phyloP scores from a whole-genome alignment of 192 early-diverging fungal genomes.

The Helicostylum pulchrum region DNA sequence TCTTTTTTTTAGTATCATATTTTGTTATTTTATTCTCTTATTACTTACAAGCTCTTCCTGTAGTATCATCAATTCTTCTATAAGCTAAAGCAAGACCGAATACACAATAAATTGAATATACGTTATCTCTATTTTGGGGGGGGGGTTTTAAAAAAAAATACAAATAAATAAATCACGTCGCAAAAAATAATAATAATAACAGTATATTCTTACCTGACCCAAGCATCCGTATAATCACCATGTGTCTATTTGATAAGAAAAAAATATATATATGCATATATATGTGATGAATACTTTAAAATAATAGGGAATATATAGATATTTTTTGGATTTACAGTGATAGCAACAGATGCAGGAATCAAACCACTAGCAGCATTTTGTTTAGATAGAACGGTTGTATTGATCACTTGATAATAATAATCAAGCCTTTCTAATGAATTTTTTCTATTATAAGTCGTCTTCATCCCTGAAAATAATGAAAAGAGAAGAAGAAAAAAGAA shows the following conservation, averaged over 20 bases:
- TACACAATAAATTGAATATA: slow-evolving; percentile 82
- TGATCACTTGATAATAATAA: slow-evolving; percentile 71
- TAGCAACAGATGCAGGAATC: slow-evolving; percentile 83
- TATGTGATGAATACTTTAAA: background rate
- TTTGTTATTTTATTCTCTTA: background rate
- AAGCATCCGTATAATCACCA: slow-evolving; percentile 87
- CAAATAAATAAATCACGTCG: background rate
- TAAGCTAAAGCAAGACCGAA: slow-evolving; percentile 84
- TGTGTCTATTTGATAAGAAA: slow-evolving; percentile 47
- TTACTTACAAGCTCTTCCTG: slow-evolving; percentile 72
- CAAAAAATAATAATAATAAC: background rate
- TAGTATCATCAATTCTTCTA: slow-evolving; percentile 79
- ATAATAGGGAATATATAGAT: background rate
- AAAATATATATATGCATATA: background rate
- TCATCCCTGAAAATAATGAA: background rate
- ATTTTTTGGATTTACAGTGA: slow-evolving; percentile 58
- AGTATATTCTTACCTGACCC: slow-evolving; percentile 64
- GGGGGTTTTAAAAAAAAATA: background rate
- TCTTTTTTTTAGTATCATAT: background rate
- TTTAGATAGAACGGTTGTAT: slow-evolving; percentile 69
- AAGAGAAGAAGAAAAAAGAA: background rate
- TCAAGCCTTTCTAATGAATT: slow-evolving; percentile 53
- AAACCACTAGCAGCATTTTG: slow-evolving; percentile 81
- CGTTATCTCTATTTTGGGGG: slow-evolving; percentile 78
- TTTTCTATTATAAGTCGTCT: slow-evolving; percentile 9